Base-by-base conservation (phyloP, 2,329 filamentous ascomycete species). In the Apiospora koreana region DNA sequence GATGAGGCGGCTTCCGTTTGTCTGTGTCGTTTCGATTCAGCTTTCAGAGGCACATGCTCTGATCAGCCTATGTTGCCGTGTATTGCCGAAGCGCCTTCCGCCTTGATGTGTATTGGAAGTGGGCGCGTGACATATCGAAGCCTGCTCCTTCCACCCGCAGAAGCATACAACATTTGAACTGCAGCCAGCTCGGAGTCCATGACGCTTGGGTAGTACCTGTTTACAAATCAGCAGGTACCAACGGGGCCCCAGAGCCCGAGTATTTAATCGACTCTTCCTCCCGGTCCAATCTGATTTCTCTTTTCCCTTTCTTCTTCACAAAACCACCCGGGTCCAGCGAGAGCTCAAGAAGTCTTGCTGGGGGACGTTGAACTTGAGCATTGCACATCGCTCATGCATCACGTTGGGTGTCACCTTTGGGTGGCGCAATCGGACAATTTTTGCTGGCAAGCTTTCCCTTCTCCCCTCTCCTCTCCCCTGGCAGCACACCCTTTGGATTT, bases 261-360 rank as follows among this genome's bases (percentile, higher is more conserved):
- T n/a, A 38, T 62, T 62, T 38, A 62, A n/a, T 21, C 54, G 31
- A 38, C 31, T 38, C 54, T 62, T 23, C 31, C 10, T 18, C 54
- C 54, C 54, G 18, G 16, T 18, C 9, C 21, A 12, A 62, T 38
- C 31, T 35, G 31, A 62, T 38, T 62, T 10, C 54, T 62, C 28
- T 62, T 62, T 62, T 62, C 54, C 54, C 31, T 38, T 62, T 62
- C 31, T 62, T 62, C 54, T 38, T 62, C 54, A 38, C 31, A 23
- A 12, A 0, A 1, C 3, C 3, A 2, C 16, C 4, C 35, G 8
- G 8, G 16, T 12, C 54, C 50, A n/a, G 54, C 28, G 31, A 31
- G 54, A 62, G 28, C n/a, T 38, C 54, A 62, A n/a, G 31, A 38
- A n/a, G 1, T 2, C 54, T 18, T 12, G 18, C 31, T n/a, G 10